These are phyloP conservation scores for Serendipita sp. DNA, from an alignment of 768 basidiomycete species.

Conservation along the genomic window DNA sequence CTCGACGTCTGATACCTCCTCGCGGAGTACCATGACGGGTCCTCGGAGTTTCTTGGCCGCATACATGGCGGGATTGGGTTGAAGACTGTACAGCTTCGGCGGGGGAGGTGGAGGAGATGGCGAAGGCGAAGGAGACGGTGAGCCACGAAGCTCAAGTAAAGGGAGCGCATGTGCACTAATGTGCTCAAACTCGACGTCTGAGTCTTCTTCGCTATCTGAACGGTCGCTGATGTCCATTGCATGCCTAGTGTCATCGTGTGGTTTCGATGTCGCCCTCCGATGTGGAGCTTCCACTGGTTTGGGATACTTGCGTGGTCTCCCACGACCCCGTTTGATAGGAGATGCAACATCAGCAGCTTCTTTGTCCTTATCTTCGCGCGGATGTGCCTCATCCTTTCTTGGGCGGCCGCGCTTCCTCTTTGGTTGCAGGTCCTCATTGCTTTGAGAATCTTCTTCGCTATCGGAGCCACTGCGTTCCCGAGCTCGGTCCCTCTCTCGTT, in stretches of 20 bases:
- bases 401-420: not conserved
- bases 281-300: not conserved
- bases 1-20: slow-evolving; percentile 1
- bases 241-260: not conserved
- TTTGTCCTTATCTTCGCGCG: not conserved
- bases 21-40: not conserved
- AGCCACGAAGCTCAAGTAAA: not conserved
- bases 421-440: not conserved
- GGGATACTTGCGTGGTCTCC: not conserved
- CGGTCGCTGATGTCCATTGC: too few species aligned
- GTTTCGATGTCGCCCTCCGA: not conserved
- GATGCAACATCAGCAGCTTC: not conserved
- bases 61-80: slow-evolving; percentile 2
- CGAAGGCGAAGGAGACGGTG: not conserved
- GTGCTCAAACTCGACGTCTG: not conserved
- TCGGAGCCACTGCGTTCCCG: not conserved
- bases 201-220: not conserved
- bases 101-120: not conserved
- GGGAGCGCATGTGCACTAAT: not conserved
- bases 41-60: slow-evolving; percentile 3
- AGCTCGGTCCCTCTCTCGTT: not conserved
- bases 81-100: not conserved
- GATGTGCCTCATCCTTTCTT: not conserved
- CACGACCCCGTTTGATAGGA: not conserved
- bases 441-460: not conserved